Evolutionary conservation across 139 green algal genomes (phyloP).

Genomic region (Picochlorum sp.): DNA sequence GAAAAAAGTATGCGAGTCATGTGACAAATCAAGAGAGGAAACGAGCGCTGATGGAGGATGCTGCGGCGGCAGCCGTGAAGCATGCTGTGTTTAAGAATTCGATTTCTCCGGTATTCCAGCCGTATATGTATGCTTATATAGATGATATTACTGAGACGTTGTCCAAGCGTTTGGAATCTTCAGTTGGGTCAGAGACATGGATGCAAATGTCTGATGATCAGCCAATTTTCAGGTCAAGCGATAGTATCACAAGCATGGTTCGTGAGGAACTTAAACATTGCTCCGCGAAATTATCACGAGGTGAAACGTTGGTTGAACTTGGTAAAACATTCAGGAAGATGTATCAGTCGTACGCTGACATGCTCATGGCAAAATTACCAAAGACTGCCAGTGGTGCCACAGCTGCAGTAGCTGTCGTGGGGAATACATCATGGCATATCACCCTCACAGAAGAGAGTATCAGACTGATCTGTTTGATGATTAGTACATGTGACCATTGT

Average conservation of each 20-base stretch:
- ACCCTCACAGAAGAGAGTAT: conserved; percentile 32
- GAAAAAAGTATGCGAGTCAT: not conserved
- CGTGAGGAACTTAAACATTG: conserved; percentile 40
- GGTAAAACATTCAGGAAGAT: conserved; percentile 50
- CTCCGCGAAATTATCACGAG: conserved; percentile 22
- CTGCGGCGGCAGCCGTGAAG: conserved; percentile 26
- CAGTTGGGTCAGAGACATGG: conserved; percentile 81
- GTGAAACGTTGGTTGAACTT: conserved; percentile 64
- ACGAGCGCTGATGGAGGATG: conserved; percentile 13
- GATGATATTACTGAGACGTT: conserved; percentile 67
- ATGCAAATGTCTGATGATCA: conserved; percentile 45
- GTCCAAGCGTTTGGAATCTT: conserved; percentile 48
- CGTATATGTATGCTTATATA: conserved; percentile 66
- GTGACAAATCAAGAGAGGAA: not conserved
- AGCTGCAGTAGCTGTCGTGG: conserved; percentile 14
- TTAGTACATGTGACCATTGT: conserved; percentile 93
- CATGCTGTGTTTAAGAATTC: conserved; percentile 55
- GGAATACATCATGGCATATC: conserved; percentile 58
- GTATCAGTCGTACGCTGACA: conserved; percentile 60
- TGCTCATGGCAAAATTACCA: conserved; percentile 66
- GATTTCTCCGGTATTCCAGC: conserved; percentile 69
- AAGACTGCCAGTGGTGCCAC: conserved; percentile 50
- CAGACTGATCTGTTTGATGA: conserved; percentile 67
- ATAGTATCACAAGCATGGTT: conserved; percentile 77
- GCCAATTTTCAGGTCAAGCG: conserved; percentile 42